Evolutionary conservation across 2,329 filamentous ascomycete genomes (phyloP), one percentile per base, ranked within the genome.

Genomic region (Gaeumannomyces tritici): DNA sequence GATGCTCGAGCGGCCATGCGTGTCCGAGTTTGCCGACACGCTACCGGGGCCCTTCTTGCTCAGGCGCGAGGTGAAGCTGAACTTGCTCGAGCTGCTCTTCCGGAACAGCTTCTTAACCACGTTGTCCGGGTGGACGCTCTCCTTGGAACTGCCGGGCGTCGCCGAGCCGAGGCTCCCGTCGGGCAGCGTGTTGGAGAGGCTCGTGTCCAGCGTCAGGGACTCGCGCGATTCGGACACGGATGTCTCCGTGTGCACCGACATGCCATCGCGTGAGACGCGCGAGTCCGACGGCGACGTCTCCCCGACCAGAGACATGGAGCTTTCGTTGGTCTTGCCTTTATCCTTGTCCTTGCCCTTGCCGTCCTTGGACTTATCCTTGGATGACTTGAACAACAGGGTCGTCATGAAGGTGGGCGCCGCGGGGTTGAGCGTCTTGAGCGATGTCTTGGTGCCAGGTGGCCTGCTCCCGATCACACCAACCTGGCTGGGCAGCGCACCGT

Each of bases 321-420:
- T 31, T 74, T 73, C 51, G 74, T 12, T 63, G 29, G 58, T 74
- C 68, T 75, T 74, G 57, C 76, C 74, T 63, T 73, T 72, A 65
- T 73, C 64, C 68, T 74, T 69, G 47, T 74, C 74, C 63, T 75
- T 77, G n/a, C 71, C 71, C 61, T 73, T 77, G n/a, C 67, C 67
- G 79, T 27, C 70, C 64, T 71, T 74, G 26, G 72, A 69, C 55
- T 69, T 73, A 35, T 76, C 74, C 63, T 70, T 77, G 62, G 74
- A 74, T 21, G 70, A 67, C 5, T 81, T 79, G 68, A 86, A 84
- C 63, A 86, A 84, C 63, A 95, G 84, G 51, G 87, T 83, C 12
- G 83, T 87, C 74, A 89, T 93, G 72, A 98, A 98, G 0, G 89
- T 90, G 11, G 93, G 93, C 0, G 93, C 95, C 8, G 90, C 85